Conservation (phyloP, 2,329 filamentous ascomycete species). For the Venturia effusa region DNA sequence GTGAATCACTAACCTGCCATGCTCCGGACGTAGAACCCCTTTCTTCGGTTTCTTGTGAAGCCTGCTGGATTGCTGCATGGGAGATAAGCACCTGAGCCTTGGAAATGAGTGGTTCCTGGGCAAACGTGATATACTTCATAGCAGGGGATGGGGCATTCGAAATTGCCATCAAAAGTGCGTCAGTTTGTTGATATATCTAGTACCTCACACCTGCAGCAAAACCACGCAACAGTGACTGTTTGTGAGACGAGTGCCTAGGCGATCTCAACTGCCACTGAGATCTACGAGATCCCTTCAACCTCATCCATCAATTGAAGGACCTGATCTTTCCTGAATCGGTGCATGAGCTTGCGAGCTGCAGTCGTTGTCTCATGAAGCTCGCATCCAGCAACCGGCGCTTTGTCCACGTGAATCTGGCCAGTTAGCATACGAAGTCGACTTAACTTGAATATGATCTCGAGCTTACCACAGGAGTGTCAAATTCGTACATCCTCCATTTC, state of each 20-base stretch:
- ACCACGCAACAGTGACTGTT: background rate
- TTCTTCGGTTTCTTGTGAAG: conserved; percentile 40
- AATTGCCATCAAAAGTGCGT: background rate
- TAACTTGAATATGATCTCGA: background rate
- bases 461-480: conserved; percentile 68
- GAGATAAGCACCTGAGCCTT: conserved; percentile 8
- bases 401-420: conserved; percentile 50
- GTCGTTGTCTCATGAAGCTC: conserved; percentile 44
- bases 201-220: background rate
- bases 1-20: conserved; percentile 39
- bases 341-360: conserved; percentile 63
- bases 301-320: conserved; percentile 59
- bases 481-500: conserved; percentile 66
- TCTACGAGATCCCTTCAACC: conserved; percentile 18
- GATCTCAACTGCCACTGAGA: background rate
- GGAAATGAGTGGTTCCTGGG: background rate
- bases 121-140: background rate
- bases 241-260: background rate
- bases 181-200: background rate
- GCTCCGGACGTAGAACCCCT: conserved; percentile 42
- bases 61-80: conserved; percentile 44
- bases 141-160: background rate
- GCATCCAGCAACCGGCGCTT: conserved; percentile 32
- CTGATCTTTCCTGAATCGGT: conserved; percentile 58
- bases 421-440: conserved; percentile 4